Base-by-base conservation (phyloP, 129 eudicot species). In the Pseudognaphalium luteoalbum region DNA sequence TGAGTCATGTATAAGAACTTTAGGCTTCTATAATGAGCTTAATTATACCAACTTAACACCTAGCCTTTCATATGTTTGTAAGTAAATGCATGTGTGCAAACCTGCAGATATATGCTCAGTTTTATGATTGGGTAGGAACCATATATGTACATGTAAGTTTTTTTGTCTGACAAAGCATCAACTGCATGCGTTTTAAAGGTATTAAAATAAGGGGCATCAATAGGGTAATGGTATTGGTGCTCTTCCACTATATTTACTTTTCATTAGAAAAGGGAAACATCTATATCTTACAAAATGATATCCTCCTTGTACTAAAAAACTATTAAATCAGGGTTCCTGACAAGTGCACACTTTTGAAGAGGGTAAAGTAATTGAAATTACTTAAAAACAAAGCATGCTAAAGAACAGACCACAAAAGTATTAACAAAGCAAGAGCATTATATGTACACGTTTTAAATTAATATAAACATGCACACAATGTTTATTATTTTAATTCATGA, bases 211-310 rank as follows among this genome's bases (percentile, higher is more conserved):
- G 19, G 52, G 83, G 78, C 72, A 62, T 71, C 33, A 63, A 54
- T 52, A 72, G 5, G 52, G 52, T 44, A 44, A 44, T 66, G 74
- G 83, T 29, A 57, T 73, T 73, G 79, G 83, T 29, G 79, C 70
- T 28, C 79, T 80, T 65, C 83, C 78, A 72, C 68, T 73, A 72
- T 28, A 72, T 47, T 28, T 19, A 56, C 29, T 29, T 37, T 66
- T 73, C 63, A 65, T 66, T 66, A 73, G 52, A 73, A 73, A 63
- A 80, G 39, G 52, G 74, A 52, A 73, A 44, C 82, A 33, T 78
- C 34, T 70, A 57, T 33, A 54, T 73, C 69, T 73, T 80, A 25
- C 52, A 79, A 79, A 79, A 79, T 72, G 82, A 79, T 72, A 79
- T 79, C 73, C 73, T 51, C 68, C 22, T 64, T 50, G 47, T 72